Evolutionary conservation across 257 asterid species (phyloP).

Genomic region (Ilex asprella): DNA sequence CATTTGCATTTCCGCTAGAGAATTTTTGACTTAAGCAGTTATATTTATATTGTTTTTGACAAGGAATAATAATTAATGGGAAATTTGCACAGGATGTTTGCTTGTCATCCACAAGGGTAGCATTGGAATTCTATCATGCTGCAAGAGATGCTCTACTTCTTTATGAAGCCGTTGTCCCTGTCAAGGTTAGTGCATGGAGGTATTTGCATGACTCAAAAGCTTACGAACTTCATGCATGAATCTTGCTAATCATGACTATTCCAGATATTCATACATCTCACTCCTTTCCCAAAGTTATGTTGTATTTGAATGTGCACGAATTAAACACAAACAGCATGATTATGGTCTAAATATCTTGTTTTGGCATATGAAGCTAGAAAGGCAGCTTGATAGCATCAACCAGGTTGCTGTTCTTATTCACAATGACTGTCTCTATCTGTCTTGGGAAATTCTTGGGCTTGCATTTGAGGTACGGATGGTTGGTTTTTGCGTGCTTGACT

Average conservation of each 20-base stretch:
- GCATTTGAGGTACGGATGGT: slow-evolving; percentile 65
- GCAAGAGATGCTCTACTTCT: slow-evolving; percentile 82
- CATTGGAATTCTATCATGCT: slow-evolving; percentile 74
- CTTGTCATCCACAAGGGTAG: slow-evolving; percentile 80
- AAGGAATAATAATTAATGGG: no score
- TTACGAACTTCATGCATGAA: slow-evolving; percentile 1
- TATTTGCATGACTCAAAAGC: slow-evolving; percentile 1
- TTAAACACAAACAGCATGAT: not conserved
- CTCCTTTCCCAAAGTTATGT: not conserved
- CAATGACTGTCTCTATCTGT: slow-evolving; percentile 87
- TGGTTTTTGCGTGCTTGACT: not conserved
- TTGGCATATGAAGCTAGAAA: slow-evolving; percentile 65
- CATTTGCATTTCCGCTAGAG: no score
- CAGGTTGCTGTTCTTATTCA: slow-evolving; percentile 91
- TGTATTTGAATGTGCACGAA: not conserved
- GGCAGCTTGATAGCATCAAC: slow-evolving; percentile 82
- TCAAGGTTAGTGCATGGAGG: slow-evolving; percentile 60
- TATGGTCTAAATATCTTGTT: slow-evolving; percentile 14
- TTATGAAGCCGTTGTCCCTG: slow-evolving; percentile 86
- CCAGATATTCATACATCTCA: not conserved
- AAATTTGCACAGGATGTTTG: slow-evolving; percentile 65
- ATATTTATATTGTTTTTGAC: no score
- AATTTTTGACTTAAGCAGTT: no score
- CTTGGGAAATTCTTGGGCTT: slow-evolving; percentile 95
- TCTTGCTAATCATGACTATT: not conserved